Evolutionary conservation across 768 basidiomycete species (phyloP).

Genomic region (Termitomyces sp.): DNA sequence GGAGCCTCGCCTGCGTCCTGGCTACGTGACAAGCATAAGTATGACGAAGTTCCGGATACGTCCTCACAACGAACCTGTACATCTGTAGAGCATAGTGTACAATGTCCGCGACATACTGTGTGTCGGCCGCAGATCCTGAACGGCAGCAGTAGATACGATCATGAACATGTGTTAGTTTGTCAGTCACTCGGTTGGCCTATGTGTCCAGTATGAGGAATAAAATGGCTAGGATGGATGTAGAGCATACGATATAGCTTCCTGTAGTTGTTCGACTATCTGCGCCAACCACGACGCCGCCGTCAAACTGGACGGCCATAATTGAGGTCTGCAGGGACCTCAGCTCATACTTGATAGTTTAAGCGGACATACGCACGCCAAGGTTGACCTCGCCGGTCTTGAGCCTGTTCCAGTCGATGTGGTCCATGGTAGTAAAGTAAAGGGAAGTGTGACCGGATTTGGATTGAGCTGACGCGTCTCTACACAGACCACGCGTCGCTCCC

Average conservation of each 20-base stretch:
- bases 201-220: conserved; percentile 1
- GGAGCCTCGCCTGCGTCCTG: conserved; percentile 62
- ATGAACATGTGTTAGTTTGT: conserved; percentile 94
- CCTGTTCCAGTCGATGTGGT: conserved; percentile 74
- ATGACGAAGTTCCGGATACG: neutral
- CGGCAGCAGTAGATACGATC: conserved; percentile 99
- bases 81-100: conserved; percentile 82
- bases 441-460: conserved; percentile 14
- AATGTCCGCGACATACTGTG: conserved; percentile 91
- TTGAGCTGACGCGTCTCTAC: conserved; percentile 15
- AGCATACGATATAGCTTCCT: conserved; percentile 86
- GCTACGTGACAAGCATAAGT: conserved; percentile 18
- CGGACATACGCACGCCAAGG: conserved; percentile 71
- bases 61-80: conserved; percentile 44
- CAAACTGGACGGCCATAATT: conserved; percentile 98
- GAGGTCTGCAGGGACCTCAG: conserved; percentile 60
- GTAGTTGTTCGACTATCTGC: conserved; percentile 97
- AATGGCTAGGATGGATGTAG: neutral
- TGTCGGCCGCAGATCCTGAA: conserved; percentile 96
- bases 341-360: neutral
- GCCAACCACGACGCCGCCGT: conserved; percentile 91
- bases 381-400: conserved; percentile 96
- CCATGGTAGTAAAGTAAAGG: conserved; percentile 34
- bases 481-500: conserved; percentile 30
- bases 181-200: conserved; percentile 95